Base-by-base conservation (phyloP, 1,284 basidiomycete species). In the Apiotrichum akiyoshidainum region DNA sequence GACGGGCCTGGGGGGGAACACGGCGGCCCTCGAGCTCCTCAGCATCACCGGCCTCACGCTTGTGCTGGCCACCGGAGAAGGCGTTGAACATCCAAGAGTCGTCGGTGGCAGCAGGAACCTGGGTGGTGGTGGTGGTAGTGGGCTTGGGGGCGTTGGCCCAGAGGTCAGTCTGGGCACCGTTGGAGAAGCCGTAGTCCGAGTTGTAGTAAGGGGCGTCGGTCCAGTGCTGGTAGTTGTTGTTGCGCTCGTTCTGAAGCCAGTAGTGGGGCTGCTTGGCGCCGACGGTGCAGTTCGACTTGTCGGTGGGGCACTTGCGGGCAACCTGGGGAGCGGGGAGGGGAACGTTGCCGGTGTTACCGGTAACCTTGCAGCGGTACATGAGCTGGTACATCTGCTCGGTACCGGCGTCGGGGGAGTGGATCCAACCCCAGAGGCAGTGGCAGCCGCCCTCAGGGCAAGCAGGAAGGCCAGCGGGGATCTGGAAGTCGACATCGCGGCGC, bases 401-500 rank as follows among this genome's bases (percentile, higher is more conserved):
- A 3, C 75, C 66, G 7, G 73, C 63, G 35, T 70, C 65, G 8
- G 49, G 49, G 19, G 68, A 48, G 69, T 72, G 45, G 31, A 87
- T 83, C 88, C 88, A 90, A 71, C 85, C 85, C 80, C 84, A 90
- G 7, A 84, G 81, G 72, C 87, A 89, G 26, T 79, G 82, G 70
- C 88, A 89, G 35, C 83, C 83, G 12, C 81, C 83, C 1, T 81
- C 70, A 0, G 86, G 85, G 68, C 88, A 89, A 22, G 83, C 79
- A 0, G 88, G 87, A 82, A 89, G 85, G 21, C 75, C 72, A 14
- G 74, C 79, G 0, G 88, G 88, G n/a, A 89, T 74, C 54, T 81
- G 68, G 66, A 88, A 89, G 54, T 82, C 80, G n/a, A 86, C 88
- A 19, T 68, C 64, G 33, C 84, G 80, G 49, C 77, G 78, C 85